Evolutionary conservation across 2,329 filamentous ascomycete species (phyloP).

Genomic region (Penicillium nordicum): DNA sequence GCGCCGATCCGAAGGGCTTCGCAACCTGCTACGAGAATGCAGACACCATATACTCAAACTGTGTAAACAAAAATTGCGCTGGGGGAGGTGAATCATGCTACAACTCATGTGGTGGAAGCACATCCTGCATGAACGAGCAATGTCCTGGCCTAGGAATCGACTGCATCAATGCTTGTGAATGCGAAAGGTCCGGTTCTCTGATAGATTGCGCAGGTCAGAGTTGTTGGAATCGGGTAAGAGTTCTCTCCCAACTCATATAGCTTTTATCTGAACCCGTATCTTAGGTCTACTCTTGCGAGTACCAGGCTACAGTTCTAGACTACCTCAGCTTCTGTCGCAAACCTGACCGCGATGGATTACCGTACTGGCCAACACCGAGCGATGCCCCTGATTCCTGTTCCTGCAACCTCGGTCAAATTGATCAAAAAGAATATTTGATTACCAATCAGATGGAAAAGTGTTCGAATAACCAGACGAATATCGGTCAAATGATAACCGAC

Average conservation of each 20-base stretch:
- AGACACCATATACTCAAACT: slow-evolving; percentile 6
- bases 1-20: slow-evolving; percentile 11
- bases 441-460: background rate
- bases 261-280: background rate
- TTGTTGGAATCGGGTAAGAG: slow-evolving; percentile 7
- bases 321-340: slow-evolving; percentile 2
- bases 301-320: slow-evolving; percentile 8
- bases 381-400: slow-evolving; percentile 18
- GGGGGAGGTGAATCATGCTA: slow-evolving; percentile 6
- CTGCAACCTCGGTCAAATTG: slow-evolving; percentile 15
- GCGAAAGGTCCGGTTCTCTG: slow-evolving; percentile 1
- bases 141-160: slow-evolving; percentile 12
- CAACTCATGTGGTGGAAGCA: slow-evolving; percentile 9
- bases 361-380: slow-evolving; percentile 18
- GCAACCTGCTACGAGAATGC: slow-evolving; percentile 11
- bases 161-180: slow-evolving; percentile 18
- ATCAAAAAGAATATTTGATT: slow-evolving; percentile 4
- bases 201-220: slow-evolving; percentile 14
- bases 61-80: slow-evolving; percentile 14
- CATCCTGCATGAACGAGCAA: slow-evolving; percentile 6
- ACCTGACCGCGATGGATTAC: slow-evolving; percentile 8
- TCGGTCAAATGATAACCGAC: background rate
- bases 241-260: too few species aligned
- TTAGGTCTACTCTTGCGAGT: slow-evolving; percentile 12
- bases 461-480: slow-evolving; percentile 9